phyloP scores from a whole-genome alignment of 345 rosid species.

The Pistacia integerrima region DNA sequence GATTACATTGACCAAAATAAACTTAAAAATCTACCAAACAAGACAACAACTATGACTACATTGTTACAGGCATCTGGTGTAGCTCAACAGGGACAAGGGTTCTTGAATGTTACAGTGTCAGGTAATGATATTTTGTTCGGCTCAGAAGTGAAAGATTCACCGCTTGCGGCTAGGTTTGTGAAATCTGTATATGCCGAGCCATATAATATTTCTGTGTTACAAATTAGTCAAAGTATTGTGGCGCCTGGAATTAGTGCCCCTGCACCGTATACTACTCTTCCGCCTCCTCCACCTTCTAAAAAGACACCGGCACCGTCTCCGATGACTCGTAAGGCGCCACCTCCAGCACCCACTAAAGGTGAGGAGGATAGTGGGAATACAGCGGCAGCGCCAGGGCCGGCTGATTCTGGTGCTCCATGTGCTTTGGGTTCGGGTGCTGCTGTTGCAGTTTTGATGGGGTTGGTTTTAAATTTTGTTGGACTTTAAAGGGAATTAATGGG shows the following conservation, averaged over 20 bases:
- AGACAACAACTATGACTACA: conserved; percentile 8
- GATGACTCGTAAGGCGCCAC: no score
- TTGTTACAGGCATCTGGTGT: conserved; percentile 16
- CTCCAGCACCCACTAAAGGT: no score
- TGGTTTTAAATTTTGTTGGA: not conserved
- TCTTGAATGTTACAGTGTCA: conserved; percentile 5
- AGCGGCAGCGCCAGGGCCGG: no score
- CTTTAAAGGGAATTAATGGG: not conserved
- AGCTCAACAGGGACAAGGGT: conserved; percentile 10
- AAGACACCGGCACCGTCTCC: not conserved
- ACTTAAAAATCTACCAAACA: conserved; percentile 1
- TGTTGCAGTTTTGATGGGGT: conserved; percentile 5
- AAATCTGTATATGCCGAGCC: conserved; percentile 11
- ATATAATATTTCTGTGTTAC: conserved; percentile 15
- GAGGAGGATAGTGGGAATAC: no score
- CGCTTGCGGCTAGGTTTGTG: not conserved
- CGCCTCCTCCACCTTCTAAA: not conserved
- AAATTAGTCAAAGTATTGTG: conserved; percentile 18
- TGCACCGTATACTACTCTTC: not conserved
- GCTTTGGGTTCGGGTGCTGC: not conserved
- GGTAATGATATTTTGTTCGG: conserved; percentile 13
- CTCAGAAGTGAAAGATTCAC: conserved; percentile 12
- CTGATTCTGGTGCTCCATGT: not conserved
- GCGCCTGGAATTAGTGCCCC: conserved; percentile 13
- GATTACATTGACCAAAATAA: conserved; percentile 18